These are phyloP conservation scores for Alternaria sp. DNA, from an alignment of 2,329 filamentous ascomycete species.

Conservation along the genomic window DNA sequence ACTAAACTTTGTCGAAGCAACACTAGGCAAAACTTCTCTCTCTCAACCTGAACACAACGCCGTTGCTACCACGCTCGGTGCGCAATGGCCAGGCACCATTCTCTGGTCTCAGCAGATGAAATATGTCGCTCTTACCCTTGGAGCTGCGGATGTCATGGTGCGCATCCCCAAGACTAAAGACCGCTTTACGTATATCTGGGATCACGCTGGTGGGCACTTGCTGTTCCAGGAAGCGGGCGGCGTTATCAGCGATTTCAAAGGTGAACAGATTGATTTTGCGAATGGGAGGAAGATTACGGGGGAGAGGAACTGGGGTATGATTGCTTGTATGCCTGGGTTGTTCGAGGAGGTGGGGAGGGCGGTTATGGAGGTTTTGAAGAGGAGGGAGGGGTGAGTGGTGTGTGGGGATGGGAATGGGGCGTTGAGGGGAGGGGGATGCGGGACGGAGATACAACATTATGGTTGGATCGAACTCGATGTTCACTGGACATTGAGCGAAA, in stretches of 20 bases:
- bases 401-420: not conserved
- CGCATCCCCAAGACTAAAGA: slow-evolving; percentile 53
- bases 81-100: slow-evolving; percentile 56
- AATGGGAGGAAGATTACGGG: slow-evolving; percentile 43
- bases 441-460: not conserved
- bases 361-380: slow-evolving; percentile 35
- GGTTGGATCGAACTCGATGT: not conserved
- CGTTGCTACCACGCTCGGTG: slow-evolving; percentile 47
- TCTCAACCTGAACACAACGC: slow-evolving; percentile 46
- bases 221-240: slow-evolving; percentile 60
- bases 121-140: slow-evolving; percentile 59
- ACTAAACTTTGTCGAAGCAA: slow-evolving; percentile 57
- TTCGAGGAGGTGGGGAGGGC: slow-evolving; percentile 36
- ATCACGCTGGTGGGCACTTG: slow-evolving; percentile 61
- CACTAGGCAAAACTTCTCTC: slow-evolving; percentile 48
- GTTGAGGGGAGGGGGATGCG: not conserved
- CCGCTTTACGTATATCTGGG: slow-evolving; percentile 60
- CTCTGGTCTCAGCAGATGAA: slow-evolving; percentile 62
- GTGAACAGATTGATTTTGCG: slow-evolving; percentile 56
- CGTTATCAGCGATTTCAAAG: slow-evolving; percentile 58
- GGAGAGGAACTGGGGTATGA: slow-evolving; percentile 44
- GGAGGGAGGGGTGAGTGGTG: slow-evolving; percentile 13
- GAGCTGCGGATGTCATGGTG: slow-evolving; percentile 57
- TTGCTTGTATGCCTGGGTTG: slow-evolving; percentile 34
- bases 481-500: not conserved